Evolutionary conservation across 1,284 basidiomycete genomes (phyloP).

Genomic region (Sutorius eximius): DNA sequence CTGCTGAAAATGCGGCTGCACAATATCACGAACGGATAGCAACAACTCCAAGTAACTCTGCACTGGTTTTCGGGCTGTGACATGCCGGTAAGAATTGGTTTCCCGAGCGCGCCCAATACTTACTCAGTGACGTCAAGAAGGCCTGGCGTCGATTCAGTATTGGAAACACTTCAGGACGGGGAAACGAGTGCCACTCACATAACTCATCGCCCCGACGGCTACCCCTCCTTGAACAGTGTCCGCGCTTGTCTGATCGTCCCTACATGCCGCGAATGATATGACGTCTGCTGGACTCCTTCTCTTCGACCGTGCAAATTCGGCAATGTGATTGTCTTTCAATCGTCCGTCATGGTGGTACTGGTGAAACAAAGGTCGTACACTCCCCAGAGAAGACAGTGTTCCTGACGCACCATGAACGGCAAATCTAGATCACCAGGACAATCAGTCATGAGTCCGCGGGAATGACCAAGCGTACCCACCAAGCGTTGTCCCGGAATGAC

Average conservation of each 20-base stretch:
- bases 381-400: neutral
- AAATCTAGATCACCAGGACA: constrained; percentile 44
- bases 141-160: constrained; percentile 46
- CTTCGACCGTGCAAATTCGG: constrained; percentile 33
- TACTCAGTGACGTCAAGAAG: constrained; percentile 62
- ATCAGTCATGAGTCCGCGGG: neutral
- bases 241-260: constrained; percentile 74
- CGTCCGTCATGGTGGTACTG: constrained; percentile 65
- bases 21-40: constrained; percentile 60
- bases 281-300: constrained; percentile 50
- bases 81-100: constrained; percentile 1
- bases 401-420: constrained; percentile 53
- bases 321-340: constrained; percentile 51
- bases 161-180: neutral
- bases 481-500: constrained; percentile 29
- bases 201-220: constrained; percentile 73
- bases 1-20: constrained; percentile 70
- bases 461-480: constrained; percentile 13
- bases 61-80: constrained; percentile 54
- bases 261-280: constrained; percentile 73
- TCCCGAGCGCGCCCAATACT: constrained; percentile 17
- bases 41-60: constrained; percentile 78
- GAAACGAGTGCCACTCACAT: constrained; percentile 39
- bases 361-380: neutral
- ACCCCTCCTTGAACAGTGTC: constrained; percentile 52